Base-by-base conservation (phyloP, 306 rosid species). In the Inga oerstediana region DNA sequence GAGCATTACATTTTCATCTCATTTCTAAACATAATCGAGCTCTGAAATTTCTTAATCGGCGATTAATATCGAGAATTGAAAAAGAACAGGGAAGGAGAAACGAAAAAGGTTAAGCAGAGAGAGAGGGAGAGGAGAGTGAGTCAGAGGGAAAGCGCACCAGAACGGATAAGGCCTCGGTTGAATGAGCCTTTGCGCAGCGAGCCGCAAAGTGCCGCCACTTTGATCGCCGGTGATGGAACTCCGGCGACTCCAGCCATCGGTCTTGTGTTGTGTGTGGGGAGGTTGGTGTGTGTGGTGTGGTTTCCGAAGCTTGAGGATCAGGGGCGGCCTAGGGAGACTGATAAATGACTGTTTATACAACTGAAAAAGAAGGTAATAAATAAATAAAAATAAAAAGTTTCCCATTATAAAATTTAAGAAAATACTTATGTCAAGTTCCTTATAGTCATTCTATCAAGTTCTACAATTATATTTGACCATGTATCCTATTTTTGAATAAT, bases 111-210 rank as follows among this genome's bases (percentile, higher is more conserved):
- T 4, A 17, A 7, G 7, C 22, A 54, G 10, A 22, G 24, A 32
- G 34, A 32, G 34, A 32, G 34, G 34, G 34, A 32, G 34, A 19
- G 10, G 24, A 54, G 65, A n/a, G 13, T 58, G 32, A 2, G 65
- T 2, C 13, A 58, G 32, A 8, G 14, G 5, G n/a, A 10, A 16
- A 43, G 12, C 16, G 22, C 41, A 90, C 94, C 94, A 19, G 91
- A 81, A 54, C 91, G 89, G 58, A 91, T 43, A 12, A 91, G 91
- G 49, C 94, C 91, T 10, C 87, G 73, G 39, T 91, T 54, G 80
- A 17, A 87, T n/a, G 94, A 91, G 19, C 66, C 91, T 72, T 80
- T 81, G 7, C 94, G 88, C 11, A 91, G 80, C 19, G 94, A 91
- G 1, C 94, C 94, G 54, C 85, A 84, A 3, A 91, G 10, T 2